phyloP scores from a whole-genome alignment of 108 stramenopile species.

The Cylindrotheca closterium region DNA sequence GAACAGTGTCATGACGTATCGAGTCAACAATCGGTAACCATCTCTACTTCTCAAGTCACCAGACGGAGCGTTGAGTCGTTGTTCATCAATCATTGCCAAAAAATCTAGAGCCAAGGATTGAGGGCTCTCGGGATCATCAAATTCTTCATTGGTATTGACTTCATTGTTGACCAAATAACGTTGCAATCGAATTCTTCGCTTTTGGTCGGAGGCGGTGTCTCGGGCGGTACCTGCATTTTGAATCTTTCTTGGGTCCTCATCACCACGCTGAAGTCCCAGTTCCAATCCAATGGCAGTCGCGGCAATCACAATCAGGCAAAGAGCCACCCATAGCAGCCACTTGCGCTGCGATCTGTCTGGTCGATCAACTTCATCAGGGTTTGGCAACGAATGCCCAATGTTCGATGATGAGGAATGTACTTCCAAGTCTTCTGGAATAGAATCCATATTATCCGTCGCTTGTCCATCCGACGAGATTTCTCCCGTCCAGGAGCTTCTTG shows the following conservation, averaged over 20 bases:
- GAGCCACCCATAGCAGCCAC: not conserved
- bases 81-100: slow-evolving; percentile 12
- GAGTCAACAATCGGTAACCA: slow-evolving; percentile 28
- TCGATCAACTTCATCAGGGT: slow-evolving; percentile 23
- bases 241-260: not conserved
- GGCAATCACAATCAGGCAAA: slow-evolving; percentile 10
- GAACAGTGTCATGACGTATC: slow-evolving; percentile 46
- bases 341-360: not conserved
- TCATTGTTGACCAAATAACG: not conserved
- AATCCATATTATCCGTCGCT: not conserved
- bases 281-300: slow-evolving; percentile 7
- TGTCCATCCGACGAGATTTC: too few relatives aligned
- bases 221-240: not conserved
- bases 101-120: slow-evolving; percentile 25
- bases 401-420: not conserved
- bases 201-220: not conserved
- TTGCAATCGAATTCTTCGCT: not conserved
- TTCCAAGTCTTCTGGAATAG: not conserved
- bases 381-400: slow-evolving; percentile 19
- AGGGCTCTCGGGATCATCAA: not conserved
- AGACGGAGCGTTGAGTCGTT: slow-evolving; percentile 1
- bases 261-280: slow-evolving; percentile 5
- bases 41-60: slow-evolving; percentile 14
- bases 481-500: not conserved
- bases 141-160: not conserved